Percentiles rank a stretch among this genome's conserved stretches.
These are phyloP conservation scores for Hyaloperonospora arabidopsidis DNA, from an alignment of 352 stramenopile genomes.

Conservation along the genomic window DNA sequence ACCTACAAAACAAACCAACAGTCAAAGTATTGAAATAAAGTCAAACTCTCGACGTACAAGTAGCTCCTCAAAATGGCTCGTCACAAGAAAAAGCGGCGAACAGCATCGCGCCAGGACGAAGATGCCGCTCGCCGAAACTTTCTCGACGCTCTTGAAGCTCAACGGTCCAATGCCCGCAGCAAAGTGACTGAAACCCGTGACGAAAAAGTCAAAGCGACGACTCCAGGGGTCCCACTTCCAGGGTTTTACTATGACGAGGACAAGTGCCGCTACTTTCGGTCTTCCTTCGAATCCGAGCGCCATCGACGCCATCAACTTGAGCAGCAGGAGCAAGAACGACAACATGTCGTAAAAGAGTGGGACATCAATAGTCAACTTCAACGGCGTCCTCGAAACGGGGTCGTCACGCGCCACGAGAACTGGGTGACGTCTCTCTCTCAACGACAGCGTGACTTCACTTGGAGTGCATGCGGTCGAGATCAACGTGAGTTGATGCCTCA, in stretches of 20 bases:
- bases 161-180: slow-evolving; percentile 5
- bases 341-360: background rate
- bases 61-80: slow-evolving; percentile 11
- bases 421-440: slow-evolving; percentile 26
- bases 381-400: slow-evolving; percentile 10
- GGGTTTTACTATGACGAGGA: slow-evolving; percentile 59
- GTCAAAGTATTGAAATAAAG: no score
- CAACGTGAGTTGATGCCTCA: slow-evolving; percentile 21
- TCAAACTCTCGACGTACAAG: no score
- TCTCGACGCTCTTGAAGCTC: slow-evolving; percentile 19
- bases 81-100: slow-evolving; percentile 27
- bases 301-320: slow-evolving; percentile 19
- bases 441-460: slow-evolving; percentile 31
- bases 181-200: slow-evolving; percentile 5
- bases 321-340: slow-evolving; percentile 6
- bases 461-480: slow-evolving; percentile 26
- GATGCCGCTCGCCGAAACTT: slow-evolving; percentile 33
- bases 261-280: slow-evolving; percentile 44
- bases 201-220: slow-evolving; percentile 1
- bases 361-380: slow-evolving; percentile 2
- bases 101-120: slow-evolving; percentile 14
- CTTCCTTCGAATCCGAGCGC: slow-evolving; percentile 13
- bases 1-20: no score
- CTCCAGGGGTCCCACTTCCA: slow-evolving; percentile 21
- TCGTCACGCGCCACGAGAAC: slow-evolving; percentile 6